Evolutionary conservation across 768 basidiomycete genomes (phyloP), one percentile per base, ranked within the genome.

Genomic region (Podaxis carcinomalis): DNA sequence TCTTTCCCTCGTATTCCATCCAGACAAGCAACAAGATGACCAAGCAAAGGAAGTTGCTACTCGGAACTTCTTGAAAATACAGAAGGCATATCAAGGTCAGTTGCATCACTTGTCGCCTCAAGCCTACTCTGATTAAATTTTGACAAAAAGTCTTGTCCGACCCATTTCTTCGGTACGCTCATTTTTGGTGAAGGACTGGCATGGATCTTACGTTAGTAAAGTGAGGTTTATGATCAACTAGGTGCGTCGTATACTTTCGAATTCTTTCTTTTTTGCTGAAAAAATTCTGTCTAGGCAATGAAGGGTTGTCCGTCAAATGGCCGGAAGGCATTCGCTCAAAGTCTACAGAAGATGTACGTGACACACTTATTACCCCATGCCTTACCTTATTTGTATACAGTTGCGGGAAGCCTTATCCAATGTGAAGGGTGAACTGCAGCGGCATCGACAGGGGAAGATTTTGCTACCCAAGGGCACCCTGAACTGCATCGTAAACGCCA

Each of bases 71-170:
- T 78, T 88, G 16, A 84, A 88, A 69, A 81, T 95, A 21, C 90
- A 93, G 64, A 88, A 87, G 64, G 92, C 93, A 11, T 93, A 93
- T 69, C 86, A 93, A 81, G 83, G 89, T 87, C 66, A 56, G 77
- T 62, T 40, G 21, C 3, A 37, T 47, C 14, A 7, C n/a, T 37
- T 23, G 23, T 13, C 25, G 14, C 40, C 21, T 40, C 36, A 39
- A n/a, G 11, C 9, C 40, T 27, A 47, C 27, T 1, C 36, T 28
- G 23, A 49, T 37, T 25, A 52, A 28, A 14, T 19, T 9, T 7
- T 51, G 2, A n/a, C 6, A 9, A 55, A 64, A 68, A 86, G 87
- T 93, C 23, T 72, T 93, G 28, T 88, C 86, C 42, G 90, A 95
- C 67, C 80, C 85, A 11, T 84, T 88, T 68, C 75, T 84, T 64